phyloP scores from a whole-genome alignment of 2,329 filamentous ascomycete species.

The Fusarium secorum region DNA sequence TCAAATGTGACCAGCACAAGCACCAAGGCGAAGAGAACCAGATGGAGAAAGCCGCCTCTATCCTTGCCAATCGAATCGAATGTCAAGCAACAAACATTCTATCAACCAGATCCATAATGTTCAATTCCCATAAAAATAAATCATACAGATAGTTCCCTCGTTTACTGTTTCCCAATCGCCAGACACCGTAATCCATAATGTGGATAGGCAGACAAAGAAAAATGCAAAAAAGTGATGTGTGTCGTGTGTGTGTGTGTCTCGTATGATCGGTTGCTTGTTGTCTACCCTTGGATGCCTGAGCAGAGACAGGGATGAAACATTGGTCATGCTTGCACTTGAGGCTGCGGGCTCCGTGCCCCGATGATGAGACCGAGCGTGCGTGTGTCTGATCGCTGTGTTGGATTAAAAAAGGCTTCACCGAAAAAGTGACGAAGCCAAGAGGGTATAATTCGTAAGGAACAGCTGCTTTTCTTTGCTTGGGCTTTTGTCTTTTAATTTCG shows the following conservation, averaged over 20 bases:
- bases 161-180: conserved; percentile 33
- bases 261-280: neutral
- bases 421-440: conserved; percentile 10
- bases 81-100: conserved; percentile 2
- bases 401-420: conserved; percentile 5
- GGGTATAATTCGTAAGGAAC: conserved; percentile 37
- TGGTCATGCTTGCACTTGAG: conserved; percentile 29
- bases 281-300: neutral
- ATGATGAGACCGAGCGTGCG: conserved; percentile 12
- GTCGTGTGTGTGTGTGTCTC: neutral
- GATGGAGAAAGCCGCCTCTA: conserved; percentile 3
- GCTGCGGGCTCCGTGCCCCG: conserved; percentile 28
- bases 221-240: conserved; percentile 1
- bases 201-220: conserved; percentile 13
- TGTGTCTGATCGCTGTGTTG: conserved; percentile 1
- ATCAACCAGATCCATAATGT: conserved; percentile 9
- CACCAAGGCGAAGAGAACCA: conserved; percentile 1
- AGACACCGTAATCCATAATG: conserved; percentile 34
- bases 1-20: conserved; percentile 38
- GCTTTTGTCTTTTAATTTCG: conserved; percentile 11
- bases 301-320: conserved; percentile 17
- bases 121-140: conserved; percentile 8
- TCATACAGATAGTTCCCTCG: conserved; percentile 22
- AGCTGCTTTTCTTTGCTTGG: conserved; percentile 22
- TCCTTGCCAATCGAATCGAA: conserved; percentile 15